phyloP scores from a whole-genome alignment of 148 eudicot genomes.

The Fagopyrum tataricum region DNA sequence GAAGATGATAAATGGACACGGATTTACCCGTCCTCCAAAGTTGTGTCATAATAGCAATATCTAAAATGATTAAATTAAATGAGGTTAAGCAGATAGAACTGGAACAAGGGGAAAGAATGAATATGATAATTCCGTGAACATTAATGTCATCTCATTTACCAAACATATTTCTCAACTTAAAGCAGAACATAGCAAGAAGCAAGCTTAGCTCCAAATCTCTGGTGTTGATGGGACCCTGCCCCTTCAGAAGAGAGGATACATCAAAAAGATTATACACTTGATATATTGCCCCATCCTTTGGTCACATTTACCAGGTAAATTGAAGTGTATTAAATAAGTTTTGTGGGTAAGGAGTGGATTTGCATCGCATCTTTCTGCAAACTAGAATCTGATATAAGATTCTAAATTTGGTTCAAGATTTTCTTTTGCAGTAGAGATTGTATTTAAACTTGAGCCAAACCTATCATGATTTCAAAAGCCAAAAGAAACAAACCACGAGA shows the following conservation, averaged over 20 bases:
- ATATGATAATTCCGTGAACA: not conserved
- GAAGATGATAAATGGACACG: not conserved
- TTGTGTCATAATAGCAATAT: not conserved
- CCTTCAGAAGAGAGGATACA: not conserved
- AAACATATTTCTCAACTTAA: not conserved
- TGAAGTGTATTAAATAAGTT: not conserved
- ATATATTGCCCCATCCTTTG: not conserved
- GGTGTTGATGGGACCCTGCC: not conserved
- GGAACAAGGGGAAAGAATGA: not conserved
- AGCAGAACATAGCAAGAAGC: not conserved
- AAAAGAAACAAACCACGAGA: not conserved
- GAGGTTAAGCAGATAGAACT: not conserved
- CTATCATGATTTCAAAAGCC: not conserved
- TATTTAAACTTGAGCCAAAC: not conserved
- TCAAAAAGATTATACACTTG: not conserved
- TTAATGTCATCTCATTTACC: not conserved
- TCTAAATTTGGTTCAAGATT: not conserved
- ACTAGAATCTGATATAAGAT: not conserved
- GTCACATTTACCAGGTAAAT: not conserved
- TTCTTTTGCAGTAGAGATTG: not conserved
- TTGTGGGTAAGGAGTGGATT: not conserved
- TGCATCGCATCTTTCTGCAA: not conserved
- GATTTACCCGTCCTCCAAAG: not conserved
- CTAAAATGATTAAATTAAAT: not conserved
- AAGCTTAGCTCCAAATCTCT: not conserved